These are phyloP conservation scores for Sarcodon sp. DNA, from an alignment of 768 basidiomycete genomes.

Conservation along the genomic window DNA sequence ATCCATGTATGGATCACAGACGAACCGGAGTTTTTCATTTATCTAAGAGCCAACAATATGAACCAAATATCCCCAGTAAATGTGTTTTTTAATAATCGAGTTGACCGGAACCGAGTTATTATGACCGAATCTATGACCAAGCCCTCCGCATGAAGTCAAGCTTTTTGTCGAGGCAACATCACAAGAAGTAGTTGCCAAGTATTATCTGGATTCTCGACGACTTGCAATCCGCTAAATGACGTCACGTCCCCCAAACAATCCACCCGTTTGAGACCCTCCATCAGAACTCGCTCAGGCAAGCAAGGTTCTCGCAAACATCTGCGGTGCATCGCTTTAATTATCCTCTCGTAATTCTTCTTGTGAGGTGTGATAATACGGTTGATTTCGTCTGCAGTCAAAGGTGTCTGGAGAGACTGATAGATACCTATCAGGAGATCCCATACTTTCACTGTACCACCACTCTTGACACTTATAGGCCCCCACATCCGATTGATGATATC, in stretches of 20 bases:
- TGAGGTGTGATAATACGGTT: conserved; percentile 9
- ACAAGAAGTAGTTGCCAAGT: conserved; percentile 20
- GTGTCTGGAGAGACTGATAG: conserved; percentile 31
- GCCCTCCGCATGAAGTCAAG: neutral
- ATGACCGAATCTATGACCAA: no score
- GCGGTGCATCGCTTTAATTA: conserved; percentile 15
- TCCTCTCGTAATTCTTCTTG: conserved; percentile 8
- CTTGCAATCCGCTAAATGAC: conserved; percentile 29
- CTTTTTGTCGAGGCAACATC: neutral
- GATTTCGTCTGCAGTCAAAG: conserved; percentile 21
- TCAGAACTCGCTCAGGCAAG: conserved; percentile 24
- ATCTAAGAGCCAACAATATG: no score
- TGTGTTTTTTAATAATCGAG: no score
- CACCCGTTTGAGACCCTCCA: conserved; percentile 29
- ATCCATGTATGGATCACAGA: no score
- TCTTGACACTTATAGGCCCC: conserved; percentile 36
- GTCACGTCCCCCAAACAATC: conserved; percentile 36
- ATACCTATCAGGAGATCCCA: conserved; percentile 35
- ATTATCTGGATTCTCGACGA: conserved; percentile 15
- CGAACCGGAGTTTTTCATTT: no score
- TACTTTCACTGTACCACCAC: conserved; percentile 19
- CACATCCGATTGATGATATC: conserved; percentile 15
- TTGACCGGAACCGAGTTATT: no score
- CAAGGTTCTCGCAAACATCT: conserved; percentile 27
- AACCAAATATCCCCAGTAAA: no score